A percentile compares a stretch with the other conserved stretches of the same genome.
Conservation (phyloP, 495 filamentous ascomycete genomes). For the Talaromyces adpressus region DNA sequence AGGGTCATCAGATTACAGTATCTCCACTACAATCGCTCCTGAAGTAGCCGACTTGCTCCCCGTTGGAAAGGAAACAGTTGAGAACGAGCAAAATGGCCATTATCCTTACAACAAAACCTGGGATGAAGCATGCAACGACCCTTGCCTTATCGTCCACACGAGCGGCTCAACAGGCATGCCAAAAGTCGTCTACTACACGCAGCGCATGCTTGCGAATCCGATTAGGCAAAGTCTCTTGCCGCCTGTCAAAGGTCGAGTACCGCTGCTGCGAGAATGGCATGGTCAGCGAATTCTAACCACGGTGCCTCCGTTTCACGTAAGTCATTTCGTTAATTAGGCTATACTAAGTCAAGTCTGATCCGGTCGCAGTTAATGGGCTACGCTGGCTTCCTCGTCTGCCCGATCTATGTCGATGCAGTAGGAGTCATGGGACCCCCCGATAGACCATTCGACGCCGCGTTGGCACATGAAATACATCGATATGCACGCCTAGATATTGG, state of each 20-base stretch:
- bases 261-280: background rate
- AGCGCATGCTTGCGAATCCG: slow-evolving; percentile 6
- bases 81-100: background rate
- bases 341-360: background rate
- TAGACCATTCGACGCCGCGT: background rate
- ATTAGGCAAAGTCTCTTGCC: background rate
- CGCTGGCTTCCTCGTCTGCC: slow-evolving; percentile 4
- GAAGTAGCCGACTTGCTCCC: slow-evolving; percentile 1
- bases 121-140: slow-evolving; percentile 13
- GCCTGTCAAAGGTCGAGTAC: background rate
- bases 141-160: slow-evolving; percentile 23
- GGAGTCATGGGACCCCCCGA: slow-evolving; percentile 2
- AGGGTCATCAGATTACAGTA: background rate
- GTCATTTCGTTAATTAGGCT: background rate
- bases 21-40: background rate
- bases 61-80: slow-evolving; percentile 8
- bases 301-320: slow-evolving; percentile 9
- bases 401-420: background rate
- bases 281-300: slow-evolving; percentile 2
- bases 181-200: slow-evolving; percentile 22
- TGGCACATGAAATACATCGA: slow-evolving; percentile 2
- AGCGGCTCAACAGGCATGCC: slow-evolving; percentile 31
- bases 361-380: background rate
- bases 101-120: slow-evolving; percentile 17
- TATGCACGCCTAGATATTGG: background rate